Conservation (phyloP, 805 yeast species). For the Myxozyma sirexii region DNA sequence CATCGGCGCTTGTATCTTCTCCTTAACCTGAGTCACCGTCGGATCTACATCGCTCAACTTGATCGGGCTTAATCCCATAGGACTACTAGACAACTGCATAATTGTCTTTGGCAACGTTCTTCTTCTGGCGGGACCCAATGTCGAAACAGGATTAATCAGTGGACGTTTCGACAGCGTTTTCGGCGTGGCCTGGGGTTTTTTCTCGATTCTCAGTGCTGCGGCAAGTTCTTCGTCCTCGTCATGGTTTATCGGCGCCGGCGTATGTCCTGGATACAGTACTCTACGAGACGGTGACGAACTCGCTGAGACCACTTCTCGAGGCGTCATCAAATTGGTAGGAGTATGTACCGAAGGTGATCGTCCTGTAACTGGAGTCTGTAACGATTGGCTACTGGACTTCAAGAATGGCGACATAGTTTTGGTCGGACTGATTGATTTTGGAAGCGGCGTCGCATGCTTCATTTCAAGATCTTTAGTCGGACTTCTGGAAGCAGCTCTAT, state of each 20-base stretch:
- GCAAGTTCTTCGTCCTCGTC: slow-evolving; percentile 19
- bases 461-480: not conserved
- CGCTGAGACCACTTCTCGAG: not conserved
- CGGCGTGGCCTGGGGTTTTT: not conserved
- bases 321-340: not conserved
- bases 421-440: not conserved
- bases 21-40: not conserved
- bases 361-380: not conserved
- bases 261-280: not conserved
- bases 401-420: not conserved
- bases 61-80: slow-evolving; percentile 7
- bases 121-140: slow-evolving; percentile 9
- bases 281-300: not conserved
- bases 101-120: not conserved
- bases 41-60: slow-evolving; percentile 5
- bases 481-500: not conserved
- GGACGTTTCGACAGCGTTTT: not conserved
- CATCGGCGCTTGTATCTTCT: not conserved
- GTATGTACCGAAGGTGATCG: not conserved
- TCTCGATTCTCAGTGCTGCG: slow-evolving; percentile 8
- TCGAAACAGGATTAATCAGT: slow-evolving; percentile 2
- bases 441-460: not conserved
- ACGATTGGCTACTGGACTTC: not conserved
- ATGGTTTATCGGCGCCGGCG: slow-evolving; percentile 8
- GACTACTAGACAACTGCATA: slow-evolving; percentile 4